Evolutionary conservation across 179 eudicot species (phyloP), one percentile per base, ranked within the genome.

Genomic region (Beta lomatogona): DNA sequence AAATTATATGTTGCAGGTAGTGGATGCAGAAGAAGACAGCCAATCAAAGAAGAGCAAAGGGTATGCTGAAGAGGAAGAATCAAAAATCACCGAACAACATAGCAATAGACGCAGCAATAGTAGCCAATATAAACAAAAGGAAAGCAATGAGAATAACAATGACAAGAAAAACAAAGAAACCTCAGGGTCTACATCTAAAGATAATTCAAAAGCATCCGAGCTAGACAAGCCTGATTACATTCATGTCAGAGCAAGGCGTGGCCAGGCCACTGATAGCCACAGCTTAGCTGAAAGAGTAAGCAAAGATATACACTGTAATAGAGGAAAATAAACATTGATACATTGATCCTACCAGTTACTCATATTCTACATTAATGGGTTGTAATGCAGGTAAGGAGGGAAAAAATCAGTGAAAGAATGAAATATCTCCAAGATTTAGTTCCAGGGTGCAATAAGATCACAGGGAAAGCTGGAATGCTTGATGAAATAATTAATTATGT

Each of bases 191-290:
- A 84, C 87, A 71, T 90, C 94, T 0, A 92, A 90, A 82, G 91
- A 90, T 59, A 89, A 89, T 59, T 89, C 94, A 11, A 90, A 90
- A 86, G 83, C 85, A 22, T 82, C 93, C 0, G 94, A 93, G 75
- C 86, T 79, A 61, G 88, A 88, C 70, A 92, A 95, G 81, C 87
- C 84, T 14, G 99, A 95, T 84, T 95, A 94, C 82, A 92, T 95
- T 77, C 99, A 95, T 75, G 99, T 95, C 53, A 87, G 99, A 41
- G 99, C 98, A 52, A 95, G 98, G 53, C 97, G 97, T 45, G 99
- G 99, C 74, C 99, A 95, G 81, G 99, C 99, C 79, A 95, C 99
- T 63, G 99, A 95, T 81, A 95, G 98, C 91, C 99, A 95, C 79
- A 95, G 99, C 89, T 86, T 95, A 85, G 97, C 99, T 36, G 99